Evolutionary conservation across 768 basidiomycete genomes (phyloP), one percentile per base, ranked within the genome.

Genomic region (Leucocoprinus birnbaumii): DNA sequence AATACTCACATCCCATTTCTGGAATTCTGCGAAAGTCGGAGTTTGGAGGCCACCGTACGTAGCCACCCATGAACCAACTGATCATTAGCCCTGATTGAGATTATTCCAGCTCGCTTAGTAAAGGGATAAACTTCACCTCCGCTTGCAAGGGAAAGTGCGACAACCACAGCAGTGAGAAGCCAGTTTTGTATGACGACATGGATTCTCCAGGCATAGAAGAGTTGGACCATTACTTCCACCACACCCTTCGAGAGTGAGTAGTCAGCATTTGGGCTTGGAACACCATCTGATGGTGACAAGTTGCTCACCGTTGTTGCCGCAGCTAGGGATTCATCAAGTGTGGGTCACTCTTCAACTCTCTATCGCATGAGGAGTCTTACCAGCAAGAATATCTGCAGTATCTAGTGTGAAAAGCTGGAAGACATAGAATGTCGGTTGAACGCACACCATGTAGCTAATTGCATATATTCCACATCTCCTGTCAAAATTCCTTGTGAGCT

Each of bases 131-230:
- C 63, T 38, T 40, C n/a, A 69, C 69, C 44, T 37, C 57, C 58
- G 31, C 63, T 62, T n/a, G 62, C 31, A 13, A 64, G 40, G 4
- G 63, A 45, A 14, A 58, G 58, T 5, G 62, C 19, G 9, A 59
- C 47, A 7, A 68, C 58, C 21, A 66, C 9, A 9, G 24, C 40
- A 14, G 63, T 54, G 7, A 65, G 35, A 1, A 50, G 38, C 51
- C 56, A 59, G 47, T 57, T 69, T 9, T 51, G 58, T n/a, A 68
- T 69, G 3, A 71, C 51, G 3, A 67, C 61, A 19, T 60, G 59
- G 37, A 71, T 58, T 19, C 69, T 62, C 70, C 68, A 71, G 2
- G 76, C 76, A 41, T 78, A 79, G 61, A 81, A 82, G 5, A 74
- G 56, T 50, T 81, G 79, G 7, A 79, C 78, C 10, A 72, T 59